phyloP scores from a whole-genome alignment of 1,284 basidiomycete genomes.

The Sporisorium scitamineum region DNA sequence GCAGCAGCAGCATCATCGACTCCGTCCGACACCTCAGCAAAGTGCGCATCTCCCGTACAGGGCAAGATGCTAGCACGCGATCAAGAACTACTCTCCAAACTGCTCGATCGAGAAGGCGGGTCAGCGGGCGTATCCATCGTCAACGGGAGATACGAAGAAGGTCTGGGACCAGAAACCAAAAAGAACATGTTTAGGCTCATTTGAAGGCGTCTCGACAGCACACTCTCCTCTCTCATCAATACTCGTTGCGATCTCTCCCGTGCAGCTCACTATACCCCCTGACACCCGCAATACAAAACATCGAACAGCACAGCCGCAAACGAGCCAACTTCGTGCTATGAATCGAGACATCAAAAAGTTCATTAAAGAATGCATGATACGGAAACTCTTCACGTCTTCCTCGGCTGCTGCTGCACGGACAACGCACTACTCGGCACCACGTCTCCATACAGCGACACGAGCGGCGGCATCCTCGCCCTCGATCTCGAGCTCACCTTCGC shows the following conservation, averaged over 20 bases:
- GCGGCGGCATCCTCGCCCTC: slow-evolving; percentile 17
- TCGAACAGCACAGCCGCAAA: not conserved
- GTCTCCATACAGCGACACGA: slow-evolving; percentile 36
- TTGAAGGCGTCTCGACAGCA: no score
- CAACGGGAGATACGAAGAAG: slow-evolving; percentile 53
- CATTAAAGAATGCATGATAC: not conserved
- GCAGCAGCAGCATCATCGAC: not conserved
- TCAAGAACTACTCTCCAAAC: slow-evolving; percentile 40
- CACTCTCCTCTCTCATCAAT: no score
- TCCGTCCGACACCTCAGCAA: not conserved
- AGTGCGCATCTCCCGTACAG: not conserved
- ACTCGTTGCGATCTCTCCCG: no score
- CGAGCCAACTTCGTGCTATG: no score
- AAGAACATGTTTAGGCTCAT: slow-evolving; percentile 61
- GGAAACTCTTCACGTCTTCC: not conserved
- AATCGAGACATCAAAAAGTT: no score
- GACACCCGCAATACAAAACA: not conserved
- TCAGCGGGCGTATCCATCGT: slow-evolving; percentile 41
- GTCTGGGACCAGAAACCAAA: slow-evolving; percentile 49
- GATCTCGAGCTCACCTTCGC: slow-evolving; percentile 19
- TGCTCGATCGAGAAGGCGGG: slow-evolving; percentile 52
- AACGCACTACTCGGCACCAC: slow-evolving; percentile 35
- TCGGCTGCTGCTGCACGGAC: slow-evolving; percentile 3
- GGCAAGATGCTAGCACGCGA: slow-evolving; percentile 46
- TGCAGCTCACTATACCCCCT: slow-evolving; percentile 7